These are phyloP conservation scores for Pelargonium citronellum DNA, from an alignment of 441 rosid genomes.

Conservation along the genomic window DNA sequence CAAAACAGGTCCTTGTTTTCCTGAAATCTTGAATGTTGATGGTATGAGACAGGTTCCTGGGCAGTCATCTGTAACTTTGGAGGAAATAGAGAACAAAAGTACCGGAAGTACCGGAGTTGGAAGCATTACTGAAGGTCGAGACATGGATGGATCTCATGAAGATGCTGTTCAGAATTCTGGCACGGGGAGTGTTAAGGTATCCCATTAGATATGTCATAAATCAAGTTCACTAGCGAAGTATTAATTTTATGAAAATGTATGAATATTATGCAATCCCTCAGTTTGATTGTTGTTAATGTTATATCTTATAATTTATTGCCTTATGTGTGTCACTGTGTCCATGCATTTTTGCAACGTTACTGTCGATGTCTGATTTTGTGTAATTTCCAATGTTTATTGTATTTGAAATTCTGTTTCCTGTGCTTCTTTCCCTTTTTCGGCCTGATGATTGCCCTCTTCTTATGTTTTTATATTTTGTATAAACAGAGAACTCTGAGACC, in stretches of 20 bases:
- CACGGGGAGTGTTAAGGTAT: constrained; percentile 25
- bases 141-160: constrained; percentile 23
- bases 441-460: not conserved
- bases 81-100: constrained; percentile 38
- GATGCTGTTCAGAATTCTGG: constrained; percentile 31
- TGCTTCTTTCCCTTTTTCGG: not conserved
- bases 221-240: not conserved
- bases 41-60: constrained; percentile 35
- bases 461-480: not conserved
- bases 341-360: not conserved
- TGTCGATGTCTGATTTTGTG: not conserved
- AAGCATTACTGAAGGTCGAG: constrained; percentile 27
- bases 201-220: constrained; percentile 9
- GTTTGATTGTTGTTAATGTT: not conserved
- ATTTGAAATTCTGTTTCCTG: not conserved
- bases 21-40: constrained; percentile 11
- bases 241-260: not conserved
- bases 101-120: constrained; percentile 24
- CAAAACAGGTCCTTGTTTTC: not conserved
- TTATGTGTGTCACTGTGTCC: not conserved
- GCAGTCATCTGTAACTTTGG: constrained; percentile 29
- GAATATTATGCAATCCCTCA: not conserved
- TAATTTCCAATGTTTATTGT: not conserved
- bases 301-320: not conserved
- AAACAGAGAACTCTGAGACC: constrained; percentile 35